Conservation (phyloP, 140 eudicot genomes). For the Oenanthe javanica region DNA sequence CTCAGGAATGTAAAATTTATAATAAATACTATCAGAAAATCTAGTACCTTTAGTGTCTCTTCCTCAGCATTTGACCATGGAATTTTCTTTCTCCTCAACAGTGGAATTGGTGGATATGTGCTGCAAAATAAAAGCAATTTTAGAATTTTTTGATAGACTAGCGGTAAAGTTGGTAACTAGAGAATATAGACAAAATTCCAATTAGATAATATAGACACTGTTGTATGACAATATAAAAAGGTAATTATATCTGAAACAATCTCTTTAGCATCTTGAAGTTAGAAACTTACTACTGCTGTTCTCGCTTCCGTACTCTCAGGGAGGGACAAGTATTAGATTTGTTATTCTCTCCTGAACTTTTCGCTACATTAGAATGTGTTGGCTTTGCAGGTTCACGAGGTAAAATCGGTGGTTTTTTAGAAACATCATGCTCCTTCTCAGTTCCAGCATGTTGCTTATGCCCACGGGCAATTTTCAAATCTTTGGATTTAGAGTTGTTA, state of each 20-base stretch:
- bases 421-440: slow-evolving; percentile 17
- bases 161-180: neutral
- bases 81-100: slow-evolving; percentile 36
- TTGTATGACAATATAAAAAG: neutral
- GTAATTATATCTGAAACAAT: neutral
- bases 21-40: neutral
- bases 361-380: slow-evolving; percentile 16
- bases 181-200: neutral
- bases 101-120: slow-evolving; percentile 31
- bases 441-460: slow-evolving; percentile 13
- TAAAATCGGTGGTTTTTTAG: slow-evolving; percentile 7
- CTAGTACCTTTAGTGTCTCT: slow-evolving; percentile 51
- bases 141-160: slow-evolving; percentile 3
- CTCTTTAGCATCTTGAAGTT: slow-evolving; percentile 1
- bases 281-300: slow-evolving; percentile 43
- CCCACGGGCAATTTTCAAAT: neutral
- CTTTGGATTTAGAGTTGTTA: slow-evolving; percentile 10
- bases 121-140: slow-evolving; percentile 33
- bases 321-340: neutral
- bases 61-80: slow-evolving; percentile 66
- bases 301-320: slow-evolving; percentile 26
- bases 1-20: neutral
- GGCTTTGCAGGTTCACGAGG: slow-evolving; percentile 6
- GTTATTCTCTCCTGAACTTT: slow-evolving; percentile 24
- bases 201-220: neutral